These are phyloP conservation scores for Theileria parva DNA, from an alignment of 169 alveolate species.

Conservation along the genomic window DNA sequence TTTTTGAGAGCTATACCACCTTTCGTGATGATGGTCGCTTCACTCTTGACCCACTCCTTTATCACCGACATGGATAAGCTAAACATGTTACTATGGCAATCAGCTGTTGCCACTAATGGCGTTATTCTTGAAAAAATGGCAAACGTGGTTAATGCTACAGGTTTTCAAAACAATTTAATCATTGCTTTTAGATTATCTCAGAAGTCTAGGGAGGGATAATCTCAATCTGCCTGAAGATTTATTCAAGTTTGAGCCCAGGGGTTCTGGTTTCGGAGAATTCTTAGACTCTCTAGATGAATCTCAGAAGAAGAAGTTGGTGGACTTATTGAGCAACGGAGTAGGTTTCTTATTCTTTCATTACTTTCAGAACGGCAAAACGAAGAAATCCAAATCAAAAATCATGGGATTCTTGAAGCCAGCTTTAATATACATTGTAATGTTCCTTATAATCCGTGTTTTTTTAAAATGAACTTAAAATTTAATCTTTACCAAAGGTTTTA, in stretches of 20 bases:
- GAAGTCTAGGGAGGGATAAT: background rate
- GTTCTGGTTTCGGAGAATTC: constrained; percentile 4
- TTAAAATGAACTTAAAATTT: background rate
- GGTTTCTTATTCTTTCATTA: background rate
- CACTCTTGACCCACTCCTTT: constrained; percentile 28
- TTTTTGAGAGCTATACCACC: constrained; percentile 51
- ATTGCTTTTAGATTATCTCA: background rate
- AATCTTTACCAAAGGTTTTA: background rate
- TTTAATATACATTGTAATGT: constrained; percentile 6
- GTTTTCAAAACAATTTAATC: constrained; percentile 11
- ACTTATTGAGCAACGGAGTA: constrained; percentile 32
- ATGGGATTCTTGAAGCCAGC: constrained; percentile 13
- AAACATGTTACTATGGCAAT: constrained; percentile 44
- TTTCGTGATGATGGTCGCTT: constrained; percentile 26
- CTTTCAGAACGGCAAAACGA: constrained; percentile 17
- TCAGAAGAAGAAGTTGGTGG: constrained; percentile 32
- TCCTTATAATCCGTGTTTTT: constrained; percentile 12
- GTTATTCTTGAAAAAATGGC: constrained; percentile 50
- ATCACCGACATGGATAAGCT: constrained; percentile 35
- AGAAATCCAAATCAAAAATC: background rate
- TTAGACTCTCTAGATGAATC: constrained; percentile 43
- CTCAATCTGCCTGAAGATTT: background rate
- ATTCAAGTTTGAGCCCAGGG: background rate
- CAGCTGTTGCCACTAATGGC: constrained; percentile 52
- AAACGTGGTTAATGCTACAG: constrained; percentile 55